Base-by-base conservation (phyloP, 2,329 filamentous ascomycete species). In the Byssothecium circinans region DNA sequence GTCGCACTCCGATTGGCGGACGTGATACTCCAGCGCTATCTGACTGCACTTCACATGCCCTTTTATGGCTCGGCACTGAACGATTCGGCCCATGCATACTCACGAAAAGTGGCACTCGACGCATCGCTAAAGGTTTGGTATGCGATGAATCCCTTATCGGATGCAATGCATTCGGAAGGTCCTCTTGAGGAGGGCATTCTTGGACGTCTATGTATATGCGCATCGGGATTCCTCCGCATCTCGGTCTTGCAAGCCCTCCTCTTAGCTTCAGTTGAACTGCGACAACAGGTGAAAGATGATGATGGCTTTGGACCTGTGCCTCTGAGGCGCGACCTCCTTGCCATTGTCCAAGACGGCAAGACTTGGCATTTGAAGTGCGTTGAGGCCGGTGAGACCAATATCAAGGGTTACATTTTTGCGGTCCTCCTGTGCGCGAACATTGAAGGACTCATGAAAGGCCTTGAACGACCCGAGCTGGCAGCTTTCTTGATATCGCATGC, bases 121-220 rank as follows among this genome's bases (percentile, higher is more conserved):
- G 51, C 64, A 2, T 61, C 62, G 6, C 50, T 65, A 18, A 65
- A 59, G 29, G 49, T 66, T 8, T 67, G 64, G 62, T 57, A 45
- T 7, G 41, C 59, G 4, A 32, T 32, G 29, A 12, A 32, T 12
- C 29, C 29, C 29, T 32, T 12, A 32, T 7, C 14, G 12, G 8
- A 12, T 14, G 29, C 29, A 12, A 4, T 17, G 4, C 27, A n/a
- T 25, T 14, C 17, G 22, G 33, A 12, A 38, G 33, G 20, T 15
- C 2, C 19, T 8, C 18, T 32, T 3, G 34, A 18, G 2, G 54
- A 56, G 29, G 45, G 45, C 1, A 54, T 61, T 41, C 22, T 66
- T 5, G 43, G 47, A 10, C 57, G 62, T 3, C 45, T 67, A 10
- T 53, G 55, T n/a, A 54, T 47, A 17, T 60, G 57, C 30, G 53